Base-by-base conservation (phyloP, 257 asterid genomes). In the Marsdenia floribunda region DNA sequence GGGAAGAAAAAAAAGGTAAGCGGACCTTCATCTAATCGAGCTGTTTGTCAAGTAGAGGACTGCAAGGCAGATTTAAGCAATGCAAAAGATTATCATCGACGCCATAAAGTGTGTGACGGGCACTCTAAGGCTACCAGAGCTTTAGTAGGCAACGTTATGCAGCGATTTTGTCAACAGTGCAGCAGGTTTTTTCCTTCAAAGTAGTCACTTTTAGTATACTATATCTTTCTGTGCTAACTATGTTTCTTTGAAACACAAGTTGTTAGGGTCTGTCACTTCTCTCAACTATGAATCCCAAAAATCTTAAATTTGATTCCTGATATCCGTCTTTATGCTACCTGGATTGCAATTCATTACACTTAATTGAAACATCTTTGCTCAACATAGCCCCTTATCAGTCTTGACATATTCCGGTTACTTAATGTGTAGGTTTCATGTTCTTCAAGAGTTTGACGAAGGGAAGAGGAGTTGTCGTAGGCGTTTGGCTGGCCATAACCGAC, bases 121-220 rank as follows among this genome's bases (percentile, higher is more conserved):
- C 98, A 93, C 85, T 91, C 97, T 66, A 93, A 93, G 85, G 92
- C 96, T 70, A 80, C 85, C 14, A 70, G 79, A 71, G 96, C 97
- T 69, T 78, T 91, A 79, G 97, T 93, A 47, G 96, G 94, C 76
- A 84, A 82, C 72, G 86, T 89, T 37, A 71, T 88, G 94, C 98
- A 93, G 83, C 86, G 98, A 50, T 93, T 93, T 78, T 93, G 98
- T 84, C 98, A 93, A 78, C 98, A 91, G 78, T 91, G 98, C 82
- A 93, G 97, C 96, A 93, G 98, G 98, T 93, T 78, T 49, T 75
- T 68, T 22, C 69, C 68, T 55, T 77, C 33, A 26, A 19, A 6
- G 14, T 46, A 1, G 10, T 16, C 63, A 2, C 44, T 63, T 42
- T n/a, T 37, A 37, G 13, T 71, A 13, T 72, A 1, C 33, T 22